phyloP scores from a whole-genome alignment of 495 filamentous ascomycete species.

The Cercophora scortea region DNA sequence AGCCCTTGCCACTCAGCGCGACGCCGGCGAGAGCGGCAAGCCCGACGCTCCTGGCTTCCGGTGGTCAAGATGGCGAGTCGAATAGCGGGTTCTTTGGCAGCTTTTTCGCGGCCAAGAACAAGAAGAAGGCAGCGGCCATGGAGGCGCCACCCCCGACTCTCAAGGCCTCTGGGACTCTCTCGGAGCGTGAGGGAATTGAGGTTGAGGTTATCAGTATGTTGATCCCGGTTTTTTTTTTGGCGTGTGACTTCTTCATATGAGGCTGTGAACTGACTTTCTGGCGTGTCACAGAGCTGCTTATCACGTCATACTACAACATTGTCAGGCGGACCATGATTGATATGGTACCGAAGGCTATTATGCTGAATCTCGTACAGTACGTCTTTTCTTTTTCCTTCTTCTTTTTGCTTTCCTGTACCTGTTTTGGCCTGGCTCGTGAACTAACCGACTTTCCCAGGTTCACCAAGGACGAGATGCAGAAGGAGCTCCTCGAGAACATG shows the following conservation, averaged over 20 bases:
- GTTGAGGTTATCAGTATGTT: constrained; percentile 98
- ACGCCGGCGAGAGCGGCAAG: constrained; percentile 63
- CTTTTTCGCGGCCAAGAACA: constrained; percentile 97
- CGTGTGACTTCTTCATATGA: neutral
- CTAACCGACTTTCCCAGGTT: constrained; percentile 43
- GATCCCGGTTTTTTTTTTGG: too few species aligned
- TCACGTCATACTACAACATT: constrained; percentile 96
- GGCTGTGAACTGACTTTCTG: neutral
- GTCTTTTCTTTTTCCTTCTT: too few species aligned
- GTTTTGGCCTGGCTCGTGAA: neutral
- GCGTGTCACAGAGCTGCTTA: constrained; percentile 66
- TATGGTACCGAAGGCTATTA: constrained; percentile 99
- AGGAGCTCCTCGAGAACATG: constrained; percentile 96
- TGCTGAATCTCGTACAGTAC: constrained; percentile 92
- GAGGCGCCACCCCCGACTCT: constrained; percentile 86
- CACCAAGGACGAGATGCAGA: constrained; percentile 98
- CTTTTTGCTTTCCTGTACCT: neutral
- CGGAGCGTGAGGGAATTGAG: constrained; percentile 86
- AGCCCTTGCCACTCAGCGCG: constrained; percentile 65
- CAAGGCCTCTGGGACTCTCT: constrained; percentile 87
- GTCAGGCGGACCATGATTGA: constrained; percentile 98
- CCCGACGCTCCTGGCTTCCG: constrained; percentile 38
- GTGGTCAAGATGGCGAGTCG: constrained; percentile 35
- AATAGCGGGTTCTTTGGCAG: constrained; percentile 87
- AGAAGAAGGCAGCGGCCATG: constrained; percentile 99